These are phyloP conservation scores for Fusarium xylarioides DNA, from an alignment of 2,329 filamentous ascomycete species.

Conservation along the genomic window DNA sequence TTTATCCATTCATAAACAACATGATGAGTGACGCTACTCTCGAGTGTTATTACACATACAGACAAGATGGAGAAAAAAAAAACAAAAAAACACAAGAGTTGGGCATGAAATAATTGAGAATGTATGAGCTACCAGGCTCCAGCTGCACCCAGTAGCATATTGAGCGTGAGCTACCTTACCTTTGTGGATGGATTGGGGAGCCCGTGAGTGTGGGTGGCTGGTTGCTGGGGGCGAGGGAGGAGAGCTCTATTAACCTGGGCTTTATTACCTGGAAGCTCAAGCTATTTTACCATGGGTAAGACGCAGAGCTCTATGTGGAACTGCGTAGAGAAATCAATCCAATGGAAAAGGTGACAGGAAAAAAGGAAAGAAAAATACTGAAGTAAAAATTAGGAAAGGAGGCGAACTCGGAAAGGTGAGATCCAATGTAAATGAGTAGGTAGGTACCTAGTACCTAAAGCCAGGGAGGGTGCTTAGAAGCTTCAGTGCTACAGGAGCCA, in stretches of 20 bases:
- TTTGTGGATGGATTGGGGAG: constrained; percentile 1
- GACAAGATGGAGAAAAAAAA: background rate
- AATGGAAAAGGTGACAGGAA: background rate
- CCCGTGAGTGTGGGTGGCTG: constrained; percentile 10
- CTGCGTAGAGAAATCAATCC: background rate
- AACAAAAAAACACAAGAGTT: background rate
- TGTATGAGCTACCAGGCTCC: background rate
- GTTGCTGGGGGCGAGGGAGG: constrained; percentile 8
- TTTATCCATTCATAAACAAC: background rate
- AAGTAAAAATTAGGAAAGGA: constrained; percentile 5
- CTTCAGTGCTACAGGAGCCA: constrained; percentile 12
- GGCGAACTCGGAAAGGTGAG: background rate
- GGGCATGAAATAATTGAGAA: background rate
- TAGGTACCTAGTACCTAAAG: background rate
- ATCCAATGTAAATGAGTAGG: background rate
- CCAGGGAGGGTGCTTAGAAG: constrained; percentile 1
- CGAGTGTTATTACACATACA: background rate
- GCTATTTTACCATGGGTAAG: background rate
- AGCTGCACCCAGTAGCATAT: background rate
- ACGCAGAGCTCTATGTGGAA: background rate
- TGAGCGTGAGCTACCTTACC: background rate
- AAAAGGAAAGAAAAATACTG: background rate
- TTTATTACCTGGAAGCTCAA: background rate
- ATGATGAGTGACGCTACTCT: background rate
- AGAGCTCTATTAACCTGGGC: background rate